Evolutionary conservation across 31 red algal genomes (phyloP), one percentile per base, ranked within the genome.

Genomic region (Endocladia muricata): DNA sequence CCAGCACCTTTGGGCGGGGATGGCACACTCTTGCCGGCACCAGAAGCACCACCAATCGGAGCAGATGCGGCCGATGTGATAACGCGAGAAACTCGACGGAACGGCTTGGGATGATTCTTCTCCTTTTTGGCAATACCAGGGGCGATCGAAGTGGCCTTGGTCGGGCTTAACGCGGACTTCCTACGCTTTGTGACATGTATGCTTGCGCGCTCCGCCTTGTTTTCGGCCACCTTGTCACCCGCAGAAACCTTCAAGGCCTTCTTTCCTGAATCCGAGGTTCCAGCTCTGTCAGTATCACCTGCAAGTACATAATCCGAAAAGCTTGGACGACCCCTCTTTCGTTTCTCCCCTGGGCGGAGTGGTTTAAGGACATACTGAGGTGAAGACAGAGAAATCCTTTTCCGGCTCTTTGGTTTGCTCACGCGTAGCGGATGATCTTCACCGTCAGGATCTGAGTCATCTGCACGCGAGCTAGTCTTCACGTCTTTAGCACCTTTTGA

Each of bases 241-340:
- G n/a, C n/a, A n/a, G n/a, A n/a, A n/a, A n/a, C n/a, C n/a, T n/a
- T n/a, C n/a, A n/a, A n/a, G n/a, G n/a, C n/a, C n/a, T n/a, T n/a
- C n/a, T n/a, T n/a, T n/a, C n/a, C n/a, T n/a, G n/a, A n/a, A n/a
- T n/a, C n/a, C n/a, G n/a, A n/a, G n/a, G n/a, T n/a, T n/a, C n/a
- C n/a, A n/a, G n/a, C n/a, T n/a, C n/a, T n/a, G n/a, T n/a, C n/a
- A n/a, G n/a, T n/a, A n/a, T n/a, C n/a, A n/a, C n/a, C 33, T 41
- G 49, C 64, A 36, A 57, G 63, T n/a, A 87, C 68, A 58, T 87
- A 87, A 62, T 87, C 83, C 23, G 83, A 68, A 51, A 78, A 59
- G 43, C 83, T 87, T 33, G 83, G 83, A 73, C 83, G 83, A 0
- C 83, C 83, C 35, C 83, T 35, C 38, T 77, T 76, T n/a, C 83